Evolutionary conservation across 805 yeast genomes (phyloP), one percentile per base, ranked within the genome.

Genomic region (Starmerella floricola): DNA sequence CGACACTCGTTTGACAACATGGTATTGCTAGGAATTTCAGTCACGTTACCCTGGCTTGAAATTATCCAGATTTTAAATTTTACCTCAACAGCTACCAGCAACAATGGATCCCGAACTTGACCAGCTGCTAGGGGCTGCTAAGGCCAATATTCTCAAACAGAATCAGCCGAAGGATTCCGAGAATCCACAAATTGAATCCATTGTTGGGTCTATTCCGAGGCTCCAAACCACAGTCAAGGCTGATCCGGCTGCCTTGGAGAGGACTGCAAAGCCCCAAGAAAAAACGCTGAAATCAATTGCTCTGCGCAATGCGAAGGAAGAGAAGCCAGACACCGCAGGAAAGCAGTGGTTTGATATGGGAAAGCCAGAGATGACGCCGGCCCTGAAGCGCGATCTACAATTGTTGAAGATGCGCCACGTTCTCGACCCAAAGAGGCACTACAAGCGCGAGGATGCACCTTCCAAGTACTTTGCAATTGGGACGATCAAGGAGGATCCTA

Each of bases 401-500:
- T 63, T 91, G 13, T 67, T 91, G 46, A 78, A 84, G 56, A 83
- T 88, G 65, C 76, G 98, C 62, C 79, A 81, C 42, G 95, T 86
- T 8, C 68, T 91, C 48, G 97, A 91, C 58, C 97, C 96, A 6
- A 91, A 91, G 63, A 73, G 96, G 54, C 95, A 85, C 62, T 91
- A 91, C 63, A 85, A 83, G 62, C 84, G 83, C 59, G 91, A 80
- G 45, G 54, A 54, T 26, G 70, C 68, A 38, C 68, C 71, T 6
- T 88, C 94, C 35, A 83, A 81, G 55, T 74, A 69, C 50, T 86
- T 91, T 59, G 91, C 88, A 45, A 73, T 82, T 53, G 98, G 98
- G 13, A 86, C 95, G 0, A 73, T 91, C 29, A 62, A 87, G 20
- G 91, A 81, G 53, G 88, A 86, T 33, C 76, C 78, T 49, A 69